Conservation (phyloP, 2,329 filamentous ascomycete species). For the Meredithiella fracta region DNA sequence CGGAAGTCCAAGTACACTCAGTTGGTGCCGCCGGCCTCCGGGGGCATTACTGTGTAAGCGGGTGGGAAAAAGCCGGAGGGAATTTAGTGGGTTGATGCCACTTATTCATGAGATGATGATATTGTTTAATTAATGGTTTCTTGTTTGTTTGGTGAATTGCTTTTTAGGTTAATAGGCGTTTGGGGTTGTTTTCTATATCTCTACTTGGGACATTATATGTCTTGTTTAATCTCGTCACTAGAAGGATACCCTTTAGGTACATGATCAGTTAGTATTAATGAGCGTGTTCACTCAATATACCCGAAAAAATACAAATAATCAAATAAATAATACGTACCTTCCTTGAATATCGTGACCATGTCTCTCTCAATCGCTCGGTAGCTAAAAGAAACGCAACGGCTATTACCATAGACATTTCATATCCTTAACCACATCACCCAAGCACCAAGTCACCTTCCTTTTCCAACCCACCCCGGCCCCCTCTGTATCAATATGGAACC, state of each 20-base stretch:
- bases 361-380: neutral
- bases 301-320: neutral
- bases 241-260: neutral
- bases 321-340: neutral
- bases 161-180: conserved; percentile 1
- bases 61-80: neutral
- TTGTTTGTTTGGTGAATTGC: neutral
- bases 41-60: neutral
- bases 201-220: neutral
- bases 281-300: neutral
- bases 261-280: neutral
- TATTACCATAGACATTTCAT: neutral
- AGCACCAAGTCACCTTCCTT: neutral
- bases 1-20: conserved; percentile 85
- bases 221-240: neutral
- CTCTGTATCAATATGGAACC: neutral
- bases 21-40: conserved; percentile 23
- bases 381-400: neutral
- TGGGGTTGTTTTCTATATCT: neutral
- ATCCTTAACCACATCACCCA: no score
- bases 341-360: neutral
- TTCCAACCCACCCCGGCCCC: neutral
- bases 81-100: no score
- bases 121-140: conserved; percentile 2
- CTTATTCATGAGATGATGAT: conserved; percentile 6